phyloP scores from a whole-genome alignment of 192 early-diverging fungal genomes.

The Piromyces finnis region DNA sequence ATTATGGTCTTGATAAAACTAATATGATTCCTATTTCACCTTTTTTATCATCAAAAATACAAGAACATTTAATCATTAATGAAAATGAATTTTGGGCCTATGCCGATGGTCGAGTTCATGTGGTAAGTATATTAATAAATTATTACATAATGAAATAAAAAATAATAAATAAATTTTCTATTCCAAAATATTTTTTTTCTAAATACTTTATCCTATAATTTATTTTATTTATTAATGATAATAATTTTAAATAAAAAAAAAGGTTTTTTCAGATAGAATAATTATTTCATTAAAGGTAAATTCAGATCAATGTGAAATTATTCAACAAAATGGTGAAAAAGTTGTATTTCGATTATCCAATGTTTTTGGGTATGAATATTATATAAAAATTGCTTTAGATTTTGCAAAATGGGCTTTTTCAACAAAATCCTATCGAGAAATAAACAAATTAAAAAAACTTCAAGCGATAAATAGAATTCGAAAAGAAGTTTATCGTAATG shows the following conservation, averaged over 20 bases:
- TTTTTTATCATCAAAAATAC: background rate
- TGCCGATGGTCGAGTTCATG: background rate
- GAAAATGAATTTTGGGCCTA: background rate
- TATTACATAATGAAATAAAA: no score
- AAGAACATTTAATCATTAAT: background rate
- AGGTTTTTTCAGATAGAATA: background rate
- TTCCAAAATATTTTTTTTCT: no score
- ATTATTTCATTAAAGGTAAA: background rate
- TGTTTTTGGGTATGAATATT: background rate
- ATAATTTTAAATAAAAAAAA: background rate
- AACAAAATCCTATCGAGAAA: background rate
- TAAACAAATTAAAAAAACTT: background rate
- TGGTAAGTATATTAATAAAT: no score
- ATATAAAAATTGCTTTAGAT: background rate
- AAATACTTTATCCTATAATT: no score
- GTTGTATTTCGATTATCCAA: background rate
- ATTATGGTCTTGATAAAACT: background rate
- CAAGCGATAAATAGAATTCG: background rate
- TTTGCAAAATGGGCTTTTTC: background rate
- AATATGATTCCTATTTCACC: background rate
- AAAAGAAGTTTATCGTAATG: background rate
- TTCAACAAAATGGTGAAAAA: background rate
- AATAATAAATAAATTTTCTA: no score
- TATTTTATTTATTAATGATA: no score
- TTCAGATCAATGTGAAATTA: background rate